phyloP scores from a whole-genome alignment of 1,139 yeast species.

The Hansenula sp. region DNA sequence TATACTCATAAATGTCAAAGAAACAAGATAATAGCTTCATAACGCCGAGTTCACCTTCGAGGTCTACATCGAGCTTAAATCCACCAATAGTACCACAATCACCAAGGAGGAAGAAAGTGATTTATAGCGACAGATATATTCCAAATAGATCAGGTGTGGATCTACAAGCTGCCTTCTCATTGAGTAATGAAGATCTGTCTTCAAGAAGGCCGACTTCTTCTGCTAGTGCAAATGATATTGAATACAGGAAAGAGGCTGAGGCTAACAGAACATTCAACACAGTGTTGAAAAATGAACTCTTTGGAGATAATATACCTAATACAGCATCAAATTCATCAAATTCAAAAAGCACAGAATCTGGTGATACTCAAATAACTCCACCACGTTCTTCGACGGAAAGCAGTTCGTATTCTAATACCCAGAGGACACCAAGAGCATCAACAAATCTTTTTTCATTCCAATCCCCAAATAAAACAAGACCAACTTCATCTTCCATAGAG shows the following conservation, averaged over 20 bases:
- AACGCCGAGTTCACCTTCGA: conserved; percentile 24
- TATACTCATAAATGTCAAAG: background rate
- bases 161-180: conserved; percentile 79
- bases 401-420: conserved; percentile 8
- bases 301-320: conserved; percentile 63
- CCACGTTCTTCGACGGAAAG: conserved; percentile 15
- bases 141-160: conserved; percentile 86
- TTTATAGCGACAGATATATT: conserved; percentile 77
- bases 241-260: conserved; percentile 65
- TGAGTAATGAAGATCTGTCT: conserved; percentile 41
- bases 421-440: conserved; percentile 48
- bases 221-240: conserved; percentile 55
- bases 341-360: conserved; percentile 8
- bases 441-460: conserved; percentile 67
- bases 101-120: conserved; percentile 21
- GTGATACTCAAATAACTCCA: conserved; percentile 14
- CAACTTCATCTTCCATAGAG: conserved; percentile 51
- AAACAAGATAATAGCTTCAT: conserved; percentile 6
- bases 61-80: conserved; percentile 15
- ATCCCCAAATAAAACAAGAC: conserved; percentile 61
- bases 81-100: conserved; percentile 15
- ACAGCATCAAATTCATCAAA: conserved; percentile 4
- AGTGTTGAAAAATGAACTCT: conserved; percentile 81
- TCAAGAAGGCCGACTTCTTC: conserved; percentile 15
- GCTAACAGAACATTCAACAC: conserved; percentile 87